Evolutionary conservation across 2,329 filamentous ascomycete genomes (phyloP).

Genomic region (Fonsecaea nubica): DNA sequence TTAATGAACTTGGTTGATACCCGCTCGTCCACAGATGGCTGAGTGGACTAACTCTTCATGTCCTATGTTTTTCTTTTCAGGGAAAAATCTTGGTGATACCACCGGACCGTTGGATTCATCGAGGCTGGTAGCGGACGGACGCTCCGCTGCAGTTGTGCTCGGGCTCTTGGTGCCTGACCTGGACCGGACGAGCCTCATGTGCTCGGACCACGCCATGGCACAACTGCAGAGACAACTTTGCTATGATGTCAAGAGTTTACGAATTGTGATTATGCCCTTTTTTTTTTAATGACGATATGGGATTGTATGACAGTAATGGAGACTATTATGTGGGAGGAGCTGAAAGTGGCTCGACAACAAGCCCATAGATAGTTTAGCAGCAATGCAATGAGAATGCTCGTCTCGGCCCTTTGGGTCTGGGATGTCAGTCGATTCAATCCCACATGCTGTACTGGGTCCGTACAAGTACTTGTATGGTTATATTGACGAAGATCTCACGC

Average conservation of each 20-base stretch:
- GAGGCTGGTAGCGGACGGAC: not conserved
- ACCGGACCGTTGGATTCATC: conserved; percentile 14
- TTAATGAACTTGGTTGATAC: conserved; percentile 16
- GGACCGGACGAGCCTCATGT: not conserved
- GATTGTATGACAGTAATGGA: conserved; percentile 33
- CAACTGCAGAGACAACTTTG: conserved; percentile 14
- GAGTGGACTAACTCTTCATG: conserved; percentile 7
- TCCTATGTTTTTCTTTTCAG: conserved; percentile 6
- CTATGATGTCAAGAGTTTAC: conserved; percentile 37
- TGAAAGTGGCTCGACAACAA: conserved; percentile 9
- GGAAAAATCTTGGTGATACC: conserved; percentile 1
- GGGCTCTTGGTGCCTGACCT: not conserved
- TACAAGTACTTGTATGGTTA: not conserved
- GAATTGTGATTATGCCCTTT: conserved; percentile 28
- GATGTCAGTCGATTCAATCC: not conserved
- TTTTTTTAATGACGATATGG: conserved; percentile 36
- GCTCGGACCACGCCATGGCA: not conserved
- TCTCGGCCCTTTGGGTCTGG: not conserved
- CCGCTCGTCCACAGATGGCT: conserved; percentile 11
- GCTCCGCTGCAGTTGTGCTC: not conserved
- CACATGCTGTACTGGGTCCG: not conserved
- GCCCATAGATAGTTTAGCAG: conserved; percentile 34
- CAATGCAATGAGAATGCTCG: conserved; percentile 32
- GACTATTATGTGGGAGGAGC: conserved; percentile 18
- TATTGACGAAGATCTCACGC: not conserved